Percentiles rank a stretch among this genome's conserved stretches.
These are phyloP conservation scores for Orbilia javanica DNA, from an alignment of 2,329 filamentous ascomycete species.

Conservation along the genomic window DNA sequence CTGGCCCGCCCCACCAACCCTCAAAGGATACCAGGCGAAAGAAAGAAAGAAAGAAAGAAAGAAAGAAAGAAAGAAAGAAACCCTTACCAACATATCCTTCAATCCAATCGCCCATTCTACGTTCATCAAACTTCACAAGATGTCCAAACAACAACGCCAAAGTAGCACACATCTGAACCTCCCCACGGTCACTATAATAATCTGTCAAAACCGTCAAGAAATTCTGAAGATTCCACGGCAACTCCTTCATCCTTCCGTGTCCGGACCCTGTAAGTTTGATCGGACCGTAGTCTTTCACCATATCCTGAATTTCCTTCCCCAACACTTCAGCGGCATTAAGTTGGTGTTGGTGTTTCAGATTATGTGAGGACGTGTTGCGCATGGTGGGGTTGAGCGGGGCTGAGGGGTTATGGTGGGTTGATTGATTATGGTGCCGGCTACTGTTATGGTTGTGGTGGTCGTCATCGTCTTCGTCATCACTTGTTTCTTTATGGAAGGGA, in stretches of 20 bases:
- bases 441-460: constrained; percentile 20
- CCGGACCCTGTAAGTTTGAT: constrained; percentile 47
- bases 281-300: constrained; percentile 49
- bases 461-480: constrained; percentile 46
- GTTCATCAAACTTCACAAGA: constrained; percentile 55
- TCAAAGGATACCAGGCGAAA: constrained; percentile 6
- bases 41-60: neutral
- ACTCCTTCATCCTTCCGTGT: constrained; percentile 48
- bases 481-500: constrained; percentile 49
- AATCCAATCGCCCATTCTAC: constrained; percentile 59
- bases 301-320: constrained; percentile 40
- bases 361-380: constrained; percentile 44
- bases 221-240: constrained; percentile 59
- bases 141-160: constrained; percentile 55
- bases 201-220: constrained; percentile 59
- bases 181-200: constrained; percentile 57
- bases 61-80: neutral
- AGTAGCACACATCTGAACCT: constrained; percentile 61
- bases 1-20: constrained; percentile 2
- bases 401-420: constrained; percentile 22
- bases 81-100: constrained; percentile 61
- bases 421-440: neutral
- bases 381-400: constrained; percentile 24
- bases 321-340: constrained; percentile 33
- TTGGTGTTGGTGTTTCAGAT: constrained; percentile 57